Conservation (phyloP, 208 protist species). For the Spongospora subterranea region DNA sequence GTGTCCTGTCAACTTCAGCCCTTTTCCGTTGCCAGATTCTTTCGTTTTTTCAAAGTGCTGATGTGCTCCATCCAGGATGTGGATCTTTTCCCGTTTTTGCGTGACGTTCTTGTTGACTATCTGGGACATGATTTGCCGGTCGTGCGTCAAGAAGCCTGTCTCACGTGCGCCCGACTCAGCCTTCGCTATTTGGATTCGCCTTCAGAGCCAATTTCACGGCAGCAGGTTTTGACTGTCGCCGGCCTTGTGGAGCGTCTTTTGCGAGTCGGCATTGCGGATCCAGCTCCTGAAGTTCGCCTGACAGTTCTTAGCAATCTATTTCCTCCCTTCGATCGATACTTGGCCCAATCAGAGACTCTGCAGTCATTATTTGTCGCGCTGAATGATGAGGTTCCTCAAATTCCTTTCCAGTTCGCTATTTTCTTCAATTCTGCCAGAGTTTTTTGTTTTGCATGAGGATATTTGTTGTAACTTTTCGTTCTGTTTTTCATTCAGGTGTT, state of each 20-base stretch:
- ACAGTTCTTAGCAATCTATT: conserved; percentile 76
- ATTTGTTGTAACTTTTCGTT: neutral
- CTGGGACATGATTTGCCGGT: conserved; percentile 59
- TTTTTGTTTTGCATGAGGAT: no score
- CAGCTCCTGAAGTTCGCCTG: conserved; percentile 73
- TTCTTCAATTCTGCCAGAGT: no score
- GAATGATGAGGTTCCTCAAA: conserved; percentile 80
- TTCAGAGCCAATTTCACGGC: conserved; percentile 65
- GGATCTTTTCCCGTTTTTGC: conserved; percentile 50
- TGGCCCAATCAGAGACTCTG: conserved; percentile 83
- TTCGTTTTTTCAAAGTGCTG: conserved; percentile 60
- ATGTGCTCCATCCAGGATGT: conserved; percentile 3
- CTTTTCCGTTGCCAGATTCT: conserved; percentile 73
- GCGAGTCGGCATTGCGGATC: conserved; percentile 81
- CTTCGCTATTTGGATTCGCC: conserved; percentile 8
- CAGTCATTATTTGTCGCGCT: conserved; percentile 83
- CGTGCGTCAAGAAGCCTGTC: conserved; percentile 60
- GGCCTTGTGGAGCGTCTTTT: conserved; percentile 81
- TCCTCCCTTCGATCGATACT: conserved; percentile 79
- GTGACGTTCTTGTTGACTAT: conserved; percentile 58
- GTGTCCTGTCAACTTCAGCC: conserved; percentile 73
- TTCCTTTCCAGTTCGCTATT: neutral
- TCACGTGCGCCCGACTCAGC: conserved; percentile 57
- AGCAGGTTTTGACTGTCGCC: conserved; percentile 38
- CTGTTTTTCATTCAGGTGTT: conserved; percentile 70